Evolutionary conservation across 2,329 filamentous ascomycete genomes (phyloP).

Genomic region (Botrytis galanthina): DNA sequence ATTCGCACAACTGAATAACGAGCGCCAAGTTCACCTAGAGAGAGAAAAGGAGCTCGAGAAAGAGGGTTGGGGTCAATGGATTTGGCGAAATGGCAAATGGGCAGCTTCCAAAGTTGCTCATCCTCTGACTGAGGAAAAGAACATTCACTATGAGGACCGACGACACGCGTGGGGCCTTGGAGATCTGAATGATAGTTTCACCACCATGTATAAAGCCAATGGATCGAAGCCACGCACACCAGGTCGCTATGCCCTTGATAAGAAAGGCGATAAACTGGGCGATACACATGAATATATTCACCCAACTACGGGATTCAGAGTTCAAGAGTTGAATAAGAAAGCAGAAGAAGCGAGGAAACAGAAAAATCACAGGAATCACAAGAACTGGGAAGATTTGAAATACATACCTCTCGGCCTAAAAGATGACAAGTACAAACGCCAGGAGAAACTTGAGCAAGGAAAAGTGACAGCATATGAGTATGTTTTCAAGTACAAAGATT

Average conservation of each 20-base stretch:
- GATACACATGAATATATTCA: conserved; percentile 4
- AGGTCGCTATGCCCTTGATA: neutral
- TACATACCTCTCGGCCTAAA: neutral
- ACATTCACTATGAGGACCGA: neutral
- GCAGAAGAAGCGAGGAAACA: neutral
- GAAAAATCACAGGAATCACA: neutral
- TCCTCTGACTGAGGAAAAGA: neutral
- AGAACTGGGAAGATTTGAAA: neutral
- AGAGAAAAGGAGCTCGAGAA: neutral
- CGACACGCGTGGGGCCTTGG: neutral
- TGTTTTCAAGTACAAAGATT: neutral
- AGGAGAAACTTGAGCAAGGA: neutral
- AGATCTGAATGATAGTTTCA: neutral
- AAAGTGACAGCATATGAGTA: neutral
- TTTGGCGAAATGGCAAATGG: neutral
- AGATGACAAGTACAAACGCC: neutral
- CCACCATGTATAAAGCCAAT: neutral
- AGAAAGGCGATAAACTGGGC: neutral
- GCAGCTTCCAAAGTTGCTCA: conserved; percentile 1
- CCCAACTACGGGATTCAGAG: neutral
- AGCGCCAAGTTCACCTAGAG: neutral
- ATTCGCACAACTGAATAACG: neutral
- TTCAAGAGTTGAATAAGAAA: neutral
- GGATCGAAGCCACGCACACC: conserved; percentile 7
- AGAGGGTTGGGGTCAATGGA: neutral